These are phyloP conservation scores for Trametes meyenii DNA, from an alignment of 768 basidiomycete genomes.

Conservation along the genomic window DNA sequence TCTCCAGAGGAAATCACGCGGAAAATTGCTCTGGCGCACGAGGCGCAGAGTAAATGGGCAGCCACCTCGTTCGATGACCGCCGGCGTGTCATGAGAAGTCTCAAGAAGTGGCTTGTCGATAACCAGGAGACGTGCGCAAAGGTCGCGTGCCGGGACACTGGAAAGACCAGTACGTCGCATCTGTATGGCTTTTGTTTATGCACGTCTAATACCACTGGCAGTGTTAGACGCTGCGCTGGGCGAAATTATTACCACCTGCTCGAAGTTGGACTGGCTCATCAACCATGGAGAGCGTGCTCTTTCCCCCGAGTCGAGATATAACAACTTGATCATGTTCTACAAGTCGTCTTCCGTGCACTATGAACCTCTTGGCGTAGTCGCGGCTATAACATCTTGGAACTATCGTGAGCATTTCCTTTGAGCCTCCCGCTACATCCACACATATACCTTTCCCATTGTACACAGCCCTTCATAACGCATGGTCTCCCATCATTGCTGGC, in stretches of 20 bases:
- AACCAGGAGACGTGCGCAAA: slow-evolving; percentile 87
- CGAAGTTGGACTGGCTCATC: slow-evolving; percentile 92
- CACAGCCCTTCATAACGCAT: slow-evolving; percentile 87
- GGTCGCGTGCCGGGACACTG: slow-evolving; percentile 91
- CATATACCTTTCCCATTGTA: neutral
- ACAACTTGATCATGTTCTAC: slow-evolving; percentile 70
- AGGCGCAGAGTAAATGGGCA: slow-evolving; percentile 75
- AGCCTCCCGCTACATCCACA: slow-evolving; percentile 1
- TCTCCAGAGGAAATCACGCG: slow-evolving; percentile 65
- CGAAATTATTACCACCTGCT: slow-evolving; percentile 92
- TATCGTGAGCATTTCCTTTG: slow-evolving; percentile 61
- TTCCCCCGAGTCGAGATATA: slow-evolving; percentile 68
- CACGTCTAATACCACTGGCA: slow-evolving; percentile 35
- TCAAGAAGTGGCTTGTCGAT: slow-evolving; percentile 91
- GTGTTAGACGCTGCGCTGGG: slow-evolving; percentile 94
- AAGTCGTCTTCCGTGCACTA: slow-evolving; percentile 81
- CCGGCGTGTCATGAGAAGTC: slow-evolving; percentile 78
- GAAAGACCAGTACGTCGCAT: slow-evolving; percentile 79
- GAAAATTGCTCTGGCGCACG: slow-evolving; percentile 69
- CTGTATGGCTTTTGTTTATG: neutral
- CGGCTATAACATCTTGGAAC: slow-evolving; percentile 94
- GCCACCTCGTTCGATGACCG: slow-evolving; percentile 77
- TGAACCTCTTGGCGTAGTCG: slow-evolving; percentile 91
- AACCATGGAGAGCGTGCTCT: slow-evolving; percentile 81
- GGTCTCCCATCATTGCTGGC: slow-evolving; percentile 90